These are phyloP conservation scores for Penicillium nucicola DNA, from an alignment of 495 filamentous ascomycete species.

Conservation along the genomic window DNA sequence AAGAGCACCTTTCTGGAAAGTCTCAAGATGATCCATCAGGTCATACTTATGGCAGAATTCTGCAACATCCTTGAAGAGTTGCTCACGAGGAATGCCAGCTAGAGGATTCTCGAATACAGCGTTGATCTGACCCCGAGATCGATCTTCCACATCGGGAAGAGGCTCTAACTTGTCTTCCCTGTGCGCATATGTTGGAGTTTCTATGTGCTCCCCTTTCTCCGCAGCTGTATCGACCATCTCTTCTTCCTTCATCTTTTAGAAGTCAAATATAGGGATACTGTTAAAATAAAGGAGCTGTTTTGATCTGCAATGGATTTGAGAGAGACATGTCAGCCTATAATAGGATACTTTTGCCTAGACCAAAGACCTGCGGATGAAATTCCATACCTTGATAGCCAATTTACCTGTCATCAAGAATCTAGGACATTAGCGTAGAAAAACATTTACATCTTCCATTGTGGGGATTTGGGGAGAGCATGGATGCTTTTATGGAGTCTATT, in stretches of 20 bases:
- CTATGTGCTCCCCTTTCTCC: constrained; percentile 2
- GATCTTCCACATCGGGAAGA: constrained; percentile 19
- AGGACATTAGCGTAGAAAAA: background rate
- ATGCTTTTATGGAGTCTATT: constrained; percentile 1
- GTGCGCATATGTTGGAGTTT: constrained; percentile 6
- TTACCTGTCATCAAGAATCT: background rate
- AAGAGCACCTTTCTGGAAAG: constrained; percentile 53
- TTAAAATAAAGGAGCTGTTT: background rate
- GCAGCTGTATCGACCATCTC: background rate
- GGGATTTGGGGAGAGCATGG: background rate
- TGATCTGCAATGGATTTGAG: too few relatives aligned
- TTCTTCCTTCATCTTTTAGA: constrained; percentile 7
- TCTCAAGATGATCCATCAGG: constrained; percentile 39
- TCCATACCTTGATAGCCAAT: too few relatives aligned
- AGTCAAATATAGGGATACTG: background rate
- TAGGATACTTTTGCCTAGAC: too few relatives aligned
- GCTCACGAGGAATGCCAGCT: constrained; percentile 42
- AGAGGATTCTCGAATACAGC: constrained; percentile 50
- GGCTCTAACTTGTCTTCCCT: constrained; percentile 5
- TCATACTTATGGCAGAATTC: constrained; percentile 43
- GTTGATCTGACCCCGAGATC: constrained; percentile 19
- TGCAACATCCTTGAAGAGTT: constrained; percentile 49
- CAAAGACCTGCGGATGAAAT: background rate
- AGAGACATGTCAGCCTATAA: too few relatives aligned
- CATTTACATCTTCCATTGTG: too few relatives aligned